Percentiles rank a stretch among this genome's conserved stretches.
Conservation (phyloP, 2,329 filamentous ascomycete genomes). For the Penicillium oxalicum region DNA sequence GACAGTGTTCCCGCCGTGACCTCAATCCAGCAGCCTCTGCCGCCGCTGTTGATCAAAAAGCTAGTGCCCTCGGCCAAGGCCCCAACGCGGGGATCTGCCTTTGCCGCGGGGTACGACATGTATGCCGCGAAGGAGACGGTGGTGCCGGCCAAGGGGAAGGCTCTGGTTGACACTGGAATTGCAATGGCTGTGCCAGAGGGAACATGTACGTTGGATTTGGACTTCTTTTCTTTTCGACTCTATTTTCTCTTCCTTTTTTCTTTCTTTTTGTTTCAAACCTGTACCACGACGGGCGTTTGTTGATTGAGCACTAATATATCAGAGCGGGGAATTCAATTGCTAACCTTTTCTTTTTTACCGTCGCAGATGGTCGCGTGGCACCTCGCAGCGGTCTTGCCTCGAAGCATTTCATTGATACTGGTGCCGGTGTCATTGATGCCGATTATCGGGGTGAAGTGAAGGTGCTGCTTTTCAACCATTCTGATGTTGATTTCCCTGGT, state of each 20-base stretch:
- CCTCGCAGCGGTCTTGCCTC: slow-evolving; percentile 84
- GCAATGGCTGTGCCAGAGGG: slow-evolving; percentile 83
- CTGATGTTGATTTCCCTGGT: slow-evolving; percentile 66
- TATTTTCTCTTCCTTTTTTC: no score
- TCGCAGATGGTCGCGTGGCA: slow-evolving; percentile 77
- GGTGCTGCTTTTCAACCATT: slow-evolving; percentile 90
- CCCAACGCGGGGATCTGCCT: slow-evolving; percentile 81
- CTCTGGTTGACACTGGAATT: slow-evolving; percentile 82
- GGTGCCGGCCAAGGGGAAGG: slow-evolving; percentile 78
- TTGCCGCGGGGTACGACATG: slow-evolving; percentile 89
- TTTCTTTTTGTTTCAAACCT: no score
- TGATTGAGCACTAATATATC: neutral
- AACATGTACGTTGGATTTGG: slow-evolving; percentile 60
- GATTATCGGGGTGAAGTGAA: slow-evolving; percentile 94
- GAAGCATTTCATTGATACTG: slow-evolving; percentile 94
- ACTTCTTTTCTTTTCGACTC: no score
- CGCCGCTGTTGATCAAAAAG: slow-evolving; percentile 80
- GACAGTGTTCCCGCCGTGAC: slow-evolving; percentile 28
- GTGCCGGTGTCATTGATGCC: slow-evolving; percentile 94
- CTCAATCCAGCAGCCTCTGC: slow-evolving; percentile 40
- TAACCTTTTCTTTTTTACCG: slow-evolving; percentile 3
- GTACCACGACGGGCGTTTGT: no score
- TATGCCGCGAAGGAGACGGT: slow-evolving; percentile 69
- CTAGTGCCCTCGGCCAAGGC: slow-evolving; percentile 71
- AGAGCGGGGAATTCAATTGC: neutral